Conservation (phyloP, 2,329 filamentous ascomycete genomes). For the Trichoderma cornu-damae region DNA sequence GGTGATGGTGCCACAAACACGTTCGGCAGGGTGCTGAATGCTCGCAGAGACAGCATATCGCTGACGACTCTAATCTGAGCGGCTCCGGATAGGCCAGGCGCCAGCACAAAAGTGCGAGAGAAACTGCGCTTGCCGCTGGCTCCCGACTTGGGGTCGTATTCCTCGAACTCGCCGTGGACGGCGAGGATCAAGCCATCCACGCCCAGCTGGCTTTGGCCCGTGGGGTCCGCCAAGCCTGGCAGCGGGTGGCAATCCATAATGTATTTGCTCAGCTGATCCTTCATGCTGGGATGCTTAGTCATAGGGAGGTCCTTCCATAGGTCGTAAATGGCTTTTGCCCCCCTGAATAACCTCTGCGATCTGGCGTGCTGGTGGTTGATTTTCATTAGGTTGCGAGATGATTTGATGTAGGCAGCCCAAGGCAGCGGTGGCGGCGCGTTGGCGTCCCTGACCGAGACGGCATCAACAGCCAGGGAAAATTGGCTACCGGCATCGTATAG, state of each 20-base stretch:
- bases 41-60: constrained; percentile 70
- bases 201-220: constrained; percentile 56
- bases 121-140: constrained; percentile 68
- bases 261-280: constrained; percentile 64
- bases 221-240: constrained; percentile 64
- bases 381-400: constrained; percentile 71
- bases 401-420: constrained; percentile 72
- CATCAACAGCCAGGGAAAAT: constrained; percentile 73
- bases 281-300: constrained; percentile 70
- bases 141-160: constrained; percentile 54
- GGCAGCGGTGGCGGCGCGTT: constrained; percentile 43
- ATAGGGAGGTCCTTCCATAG: constrained; percentile 65
- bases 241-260: constrained; percentile 76
- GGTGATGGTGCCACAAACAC: constrained; percentile 33
- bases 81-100: constrained; percentile 62
- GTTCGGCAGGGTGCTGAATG: constrained; percentile 52
- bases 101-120: constrained; percentile 73
- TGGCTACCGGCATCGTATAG: constrained; percentile 73
- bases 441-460: constrained; percentile 47
- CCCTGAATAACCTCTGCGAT: constrained; percentile 61
- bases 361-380: constrained; percentile 57
- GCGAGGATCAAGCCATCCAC: constrained; percentile 74
- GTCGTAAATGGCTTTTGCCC: constrained; percentile 59
- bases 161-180: constrained; percentile 80
- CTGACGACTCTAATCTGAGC: constrained; percentile 69